These are phyloP conservation scores for Penicillium sp. DNA, from an alignment of 2,329 filamentous ascomycete species.

Conservation along the genomic window DNA sequence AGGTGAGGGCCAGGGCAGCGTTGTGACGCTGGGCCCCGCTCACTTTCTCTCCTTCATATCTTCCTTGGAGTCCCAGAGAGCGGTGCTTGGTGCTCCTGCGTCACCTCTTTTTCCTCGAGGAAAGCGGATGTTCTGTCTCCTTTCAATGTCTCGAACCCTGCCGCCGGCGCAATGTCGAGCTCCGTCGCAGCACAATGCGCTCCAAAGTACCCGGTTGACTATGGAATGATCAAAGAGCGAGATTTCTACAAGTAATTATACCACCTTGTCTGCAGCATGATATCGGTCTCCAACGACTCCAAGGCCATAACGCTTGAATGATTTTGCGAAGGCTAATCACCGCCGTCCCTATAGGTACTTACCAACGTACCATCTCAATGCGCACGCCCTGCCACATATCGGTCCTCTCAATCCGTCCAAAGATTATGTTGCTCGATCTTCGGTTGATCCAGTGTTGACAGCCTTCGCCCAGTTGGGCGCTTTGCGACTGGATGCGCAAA, in stretches of 20 bases:
- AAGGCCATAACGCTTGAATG: background rate
- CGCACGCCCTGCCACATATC: conserved; percentile 3
- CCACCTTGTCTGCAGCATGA: background rate
- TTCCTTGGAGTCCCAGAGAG: background rate
- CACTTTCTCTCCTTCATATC: background rate
- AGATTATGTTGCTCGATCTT: conserved; percentile 6
- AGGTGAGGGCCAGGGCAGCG: background rate
- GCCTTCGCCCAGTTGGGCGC: conserved; percentile 29
- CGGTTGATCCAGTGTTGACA: conserved; percentile 21
- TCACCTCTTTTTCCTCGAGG: too few species aligned
- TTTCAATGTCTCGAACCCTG: background rate
- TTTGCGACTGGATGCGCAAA: conserved; percentile 22
- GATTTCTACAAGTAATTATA: conserved; percentile 16
- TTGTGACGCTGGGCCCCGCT: background rate
- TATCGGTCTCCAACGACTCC: background rate
- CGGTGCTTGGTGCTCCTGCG: background rate
- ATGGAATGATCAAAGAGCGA: conserved; percentile 11
- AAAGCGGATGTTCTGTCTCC: background rate
- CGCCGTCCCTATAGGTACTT: conserved; percentile 2
- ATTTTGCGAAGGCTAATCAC: background rate
- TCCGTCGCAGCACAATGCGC: background rate
- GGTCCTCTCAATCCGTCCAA: background rate
- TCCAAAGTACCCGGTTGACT: background rate
- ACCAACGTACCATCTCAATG: conserved; percentile 4
- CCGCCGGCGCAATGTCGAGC: conserved; percentile 2